Evolutionary conservation across 129 eudicot genomes (phyloP), one percentile per base, ranked within the genome.

Genomic region (Saussurea involucrata): DNA sequence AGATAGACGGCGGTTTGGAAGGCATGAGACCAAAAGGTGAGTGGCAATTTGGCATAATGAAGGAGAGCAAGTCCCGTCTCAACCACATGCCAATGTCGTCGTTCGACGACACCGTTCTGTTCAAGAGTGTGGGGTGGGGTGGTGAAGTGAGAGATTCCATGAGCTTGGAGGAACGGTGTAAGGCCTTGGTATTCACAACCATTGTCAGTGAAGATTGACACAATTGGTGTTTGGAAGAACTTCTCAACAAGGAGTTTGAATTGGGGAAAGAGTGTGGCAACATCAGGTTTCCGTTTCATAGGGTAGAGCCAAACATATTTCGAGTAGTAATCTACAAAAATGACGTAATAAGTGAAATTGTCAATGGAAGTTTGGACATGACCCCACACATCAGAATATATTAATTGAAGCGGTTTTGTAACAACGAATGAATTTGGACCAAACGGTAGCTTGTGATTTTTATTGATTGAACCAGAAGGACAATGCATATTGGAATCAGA

Each of bases 21-120:
- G 24, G 74, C 79, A 49, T 72, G 36, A 22, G 71, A n/a, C 73
- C 73, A 79, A 46, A 20, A 71, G 27, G 66, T 63, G 32, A 24
- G 29, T 10, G 68, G 68, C 25, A 63, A 13, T 21, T 24, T 21
- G 28, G 68, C 68, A 63, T 63, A 28, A 63, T 24, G 68, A 15
- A 63, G 68, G 0, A 63, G 4, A 28, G 68, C 25, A 63, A 22
- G 68, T 21, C 68, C 15, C 13, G n/a, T 63, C 68, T 63, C 15
- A 63, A 63, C 31, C 25, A 63, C 68, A 63, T 63, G 68, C 17
- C 68, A 12, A 63, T 63, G 15, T 20, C 2, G 32, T 10, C 31
- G 32, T 21, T 20, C 34, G 34, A 5, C 34, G 34, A 31, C 34
- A 31, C 4, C 34, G 0, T 31, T 31, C 34, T 31, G 34, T 31